Percentiles rank a stretch among this genome's conserved stretches.
Conservation (phyloP, 2,329 filamentous ascomycete genomes). For the Fusarium circinatum region DNA sequence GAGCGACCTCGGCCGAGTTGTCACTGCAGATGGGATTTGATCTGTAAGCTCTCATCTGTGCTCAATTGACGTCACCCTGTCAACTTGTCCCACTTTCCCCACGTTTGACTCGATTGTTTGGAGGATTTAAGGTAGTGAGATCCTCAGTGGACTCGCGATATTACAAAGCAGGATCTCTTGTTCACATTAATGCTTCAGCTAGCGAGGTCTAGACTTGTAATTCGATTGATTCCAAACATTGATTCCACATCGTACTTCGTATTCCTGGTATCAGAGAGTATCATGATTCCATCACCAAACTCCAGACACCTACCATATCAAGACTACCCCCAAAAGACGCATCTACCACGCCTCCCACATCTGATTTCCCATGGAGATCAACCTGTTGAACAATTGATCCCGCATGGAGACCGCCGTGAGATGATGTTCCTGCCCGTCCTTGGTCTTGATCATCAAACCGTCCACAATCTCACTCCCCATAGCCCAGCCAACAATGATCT, state of each 20-base stretch:
- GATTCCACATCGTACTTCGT: conserved; percentile 20
- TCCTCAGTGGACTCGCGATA: neutral
- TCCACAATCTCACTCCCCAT: conserved; percentile 79
- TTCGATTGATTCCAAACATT: neutral
- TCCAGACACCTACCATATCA: conserved; percentile 1
- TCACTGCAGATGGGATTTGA: neutral
- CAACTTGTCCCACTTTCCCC: conserved; percentile 2
- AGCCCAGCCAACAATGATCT: conserved; percentile 83
- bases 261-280: conserved; percentile 7
- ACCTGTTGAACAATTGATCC: conserved; percentile 83
- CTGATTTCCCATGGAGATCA: conserved; percentile 80
- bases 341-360: conserved; percentile 82
- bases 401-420: conserved; percentile 77
- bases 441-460: conserved; percentile 74
- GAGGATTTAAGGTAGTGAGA: neutral
- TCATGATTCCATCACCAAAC: conserved; percentile 13
- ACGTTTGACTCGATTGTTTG: neutral
- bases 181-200: neutral
- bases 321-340: neutral
- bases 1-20: neutral
- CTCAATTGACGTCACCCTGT: conserved; percentile 18
- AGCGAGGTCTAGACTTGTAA: neutral
- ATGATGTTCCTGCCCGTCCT: conserved; percentile 63
- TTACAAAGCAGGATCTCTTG: conserved; percentile 18
- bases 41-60: conserved; percentile 1